These are phyloP conservation scores for Phialemoniopsis sp. DNA, from an alignment of 2,329 filamentous ascomycete genomes.

Conservation along the genomic window DNA sequence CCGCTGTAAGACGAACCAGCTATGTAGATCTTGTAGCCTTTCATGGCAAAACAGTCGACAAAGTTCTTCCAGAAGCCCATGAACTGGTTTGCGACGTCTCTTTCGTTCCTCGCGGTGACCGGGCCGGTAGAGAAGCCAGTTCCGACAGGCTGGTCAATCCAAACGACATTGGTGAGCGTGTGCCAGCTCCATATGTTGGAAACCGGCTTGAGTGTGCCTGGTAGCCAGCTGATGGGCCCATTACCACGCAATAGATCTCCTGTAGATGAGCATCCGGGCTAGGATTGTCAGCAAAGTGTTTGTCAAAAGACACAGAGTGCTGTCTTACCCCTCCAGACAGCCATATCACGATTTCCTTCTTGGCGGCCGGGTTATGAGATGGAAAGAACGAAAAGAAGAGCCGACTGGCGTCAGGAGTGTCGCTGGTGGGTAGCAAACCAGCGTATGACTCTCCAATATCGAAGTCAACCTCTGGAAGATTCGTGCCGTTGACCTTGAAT, in stretches of 20 bases:
- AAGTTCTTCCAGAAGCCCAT: constrained; percentile 79
- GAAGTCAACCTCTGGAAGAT: constrained; percentile 62
- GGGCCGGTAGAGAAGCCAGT: constrained; percentile 67
- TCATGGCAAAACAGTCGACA: constrained; percentile 63
- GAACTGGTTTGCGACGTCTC: constrained; percentile 68
- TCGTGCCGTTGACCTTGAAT: constrained; percentile 57
- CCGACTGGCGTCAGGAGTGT: constrained; percentile 30
- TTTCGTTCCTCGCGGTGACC: constrained; percentile 59
- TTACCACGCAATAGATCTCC: constrained; percentile 73
- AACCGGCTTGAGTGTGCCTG: constrained; percentile 62
- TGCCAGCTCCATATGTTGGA: constrained; percentile 71
- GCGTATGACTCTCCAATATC: constrained; percentile 62
- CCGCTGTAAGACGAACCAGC: constrained; percentile 68
- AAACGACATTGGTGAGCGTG: constrained; percentile 73
- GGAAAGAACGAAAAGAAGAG: constrained; percentile 65
- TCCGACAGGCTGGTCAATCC: constrained; percentile 64
- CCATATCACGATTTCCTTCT: constrained; percentile 57
- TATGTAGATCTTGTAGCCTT: constrained; percentile 67
- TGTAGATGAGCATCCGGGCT: constrained; percentile 58
- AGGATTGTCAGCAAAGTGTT: constrained; percentile 1
- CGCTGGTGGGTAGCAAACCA: constrained; percentile 51
- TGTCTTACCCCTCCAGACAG: constrained; percentile 40
- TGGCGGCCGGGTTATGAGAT: constrained; percentile 37
- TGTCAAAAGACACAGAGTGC: not conserved
- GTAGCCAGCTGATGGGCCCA: constrained; percentile 68